Base-by-base conservation (phyloP, 352 stramenopile genomes). In the Phytopythium sindhum region DNA sequence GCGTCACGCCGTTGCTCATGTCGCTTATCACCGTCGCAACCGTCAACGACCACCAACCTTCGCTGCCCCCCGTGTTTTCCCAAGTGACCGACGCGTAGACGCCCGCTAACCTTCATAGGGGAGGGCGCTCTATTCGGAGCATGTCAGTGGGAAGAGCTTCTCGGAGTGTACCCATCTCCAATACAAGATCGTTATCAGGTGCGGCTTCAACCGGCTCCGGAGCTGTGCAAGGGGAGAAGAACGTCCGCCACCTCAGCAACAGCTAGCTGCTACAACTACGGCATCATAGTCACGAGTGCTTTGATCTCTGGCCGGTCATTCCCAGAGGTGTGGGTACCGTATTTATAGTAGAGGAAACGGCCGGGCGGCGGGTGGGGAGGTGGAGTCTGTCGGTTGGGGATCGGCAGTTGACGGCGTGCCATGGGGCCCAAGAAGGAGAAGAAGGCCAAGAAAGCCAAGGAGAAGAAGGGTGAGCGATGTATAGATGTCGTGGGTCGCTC, bases 361-460 rank as follows among this genome's bases (percentile, higher is more conserved):
- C 0, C 19, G 0, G 24, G 45, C 24, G 47, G 14, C 47, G 12
- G 23, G 47, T 54, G 47, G 47, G 26, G 2, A 39, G 33, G 6
- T 37, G 8, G 12, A 10, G 8, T 4, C 47, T 17, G 10, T 29
- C 47, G 26, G 23, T 3, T 21, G 11, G 14, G 24, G 44, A 35
- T 39, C 23, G 28, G 44, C n/a, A 45, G 24, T 28, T 17, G 47
- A 3, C 44, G 35, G 14, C 33, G 53, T 10, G 35, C 52, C 17
- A 88, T 90, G 81, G 75, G 77, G 21, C 81, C 79, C 17, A 90
- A 91, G 78, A 89, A 90, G 62, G 80, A 89, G 59, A 88, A 88
- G 67, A 91, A 91, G 61, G 68, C 60, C 9, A 88, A 89, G 74
- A 90, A 89, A 65, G 59, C 69, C 21, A 90, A 90, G 65, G 78